phyloP scores from a whole-genome alignment of 2,329 filamentous ascomycete genomes.

The Pseudopyrenochaeta lycopersici region DNA sequence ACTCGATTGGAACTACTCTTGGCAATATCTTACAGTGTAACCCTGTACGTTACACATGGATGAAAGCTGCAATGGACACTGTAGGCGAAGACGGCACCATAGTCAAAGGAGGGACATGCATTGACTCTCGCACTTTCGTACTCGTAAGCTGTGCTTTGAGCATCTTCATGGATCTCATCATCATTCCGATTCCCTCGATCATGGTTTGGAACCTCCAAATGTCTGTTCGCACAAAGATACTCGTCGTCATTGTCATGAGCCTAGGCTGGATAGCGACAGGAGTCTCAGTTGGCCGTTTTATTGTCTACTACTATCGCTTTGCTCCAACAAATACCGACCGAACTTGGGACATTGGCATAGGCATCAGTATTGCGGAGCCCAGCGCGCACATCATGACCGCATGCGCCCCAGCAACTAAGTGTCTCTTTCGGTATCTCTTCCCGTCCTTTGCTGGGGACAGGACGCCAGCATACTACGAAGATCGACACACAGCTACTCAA shows the following conservation, averaged over 20 bases:
- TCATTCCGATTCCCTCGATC: constrained; percentile 52
- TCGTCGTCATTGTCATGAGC: constrained; percentile 44
- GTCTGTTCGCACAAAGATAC: constrained; percentile 46
- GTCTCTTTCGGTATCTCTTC: constrained; percentile 51
- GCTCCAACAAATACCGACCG: constrained; percentile 43
- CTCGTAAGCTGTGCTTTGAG: constrained; percentile 44
- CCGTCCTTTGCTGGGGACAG: constrained; percentile 41
- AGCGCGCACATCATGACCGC: constrained; percentile 62
- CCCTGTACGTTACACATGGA: constrained; percentile 42
- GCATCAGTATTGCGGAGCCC: constrained; percentile 51
- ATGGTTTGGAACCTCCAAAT: constrained; percentile 57
- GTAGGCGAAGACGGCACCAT: constrained; percentile 34
- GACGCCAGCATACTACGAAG: constrained; percentile 20
- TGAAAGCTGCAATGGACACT: constrained; percentile 41
- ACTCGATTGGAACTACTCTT: constrained; percentile 44
- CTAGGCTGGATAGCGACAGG: constrained; percentile 48
- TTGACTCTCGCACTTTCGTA: constrained; percentile 45
- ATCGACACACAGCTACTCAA: constrained; percentile 10
- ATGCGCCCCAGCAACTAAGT: constrained; percentile 62
- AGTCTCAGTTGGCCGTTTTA: constrained; percentile 49
- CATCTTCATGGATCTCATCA: constrained; percentile 52
- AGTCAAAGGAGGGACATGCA: constrained; percentile 42
- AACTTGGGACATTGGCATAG: constrained; percentile 47
- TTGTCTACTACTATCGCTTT: constrained; percentile 52
- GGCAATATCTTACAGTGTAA: constrained; percentile 48